Conservation (phyloP, 1,284 basidiomycete genomes). For the Sanghuangporus sanghuang region DNA sequence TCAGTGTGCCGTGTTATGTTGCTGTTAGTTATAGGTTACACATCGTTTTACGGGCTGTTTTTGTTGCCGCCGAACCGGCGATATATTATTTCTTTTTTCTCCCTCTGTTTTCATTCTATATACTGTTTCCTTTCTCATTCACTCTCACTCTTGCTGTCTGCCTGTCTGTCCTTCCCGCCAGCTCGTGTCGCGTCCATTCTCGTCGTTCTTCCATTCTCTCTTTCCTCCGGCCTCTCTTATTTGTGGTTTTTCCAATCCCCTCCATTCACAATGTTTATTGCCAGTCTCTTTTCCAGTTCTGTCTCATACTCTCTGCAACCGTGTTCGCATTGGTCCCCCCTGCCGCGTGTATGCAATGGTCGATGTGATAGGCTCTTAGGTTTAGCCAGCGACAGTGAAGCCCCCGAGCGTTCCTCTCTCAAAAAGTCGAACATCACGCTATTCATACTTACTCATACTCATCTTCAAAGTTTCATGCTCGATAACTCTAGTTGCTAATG, state of each 20-base stretch:
- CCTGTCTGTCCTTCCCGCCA: not conserved
- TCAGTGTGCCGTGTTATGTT: not conserved
- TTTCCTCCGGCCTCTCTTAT: constrained; percentile 18
- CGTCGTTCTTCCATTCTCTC: constrained; percentile 7
- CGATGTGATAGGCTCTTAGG: too few relatives aligned
- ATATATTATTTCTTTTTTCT: constrained; percentile 17
- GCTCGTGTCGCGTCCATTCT: not conserved
- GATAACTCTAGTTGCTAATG: too few relatives aligned
- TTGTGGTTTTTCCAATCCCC: not conserved
- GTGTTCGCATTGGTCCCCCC: too few relatives aligned
- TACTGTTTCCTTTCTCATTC: constrained; percentile 15
- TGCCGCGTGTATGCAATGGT: too few relatives aligned
- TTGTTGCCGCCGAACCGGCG: constrained; percentile 3
- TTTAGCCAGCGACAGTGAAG: too few relatives aligned
- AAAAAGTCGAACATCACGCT: too few relatives aligned
- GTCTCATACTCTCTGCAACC: not conserved
- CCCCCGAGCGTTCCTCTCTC: too few relatives aligned
- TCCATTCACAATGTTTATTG: not conserved
- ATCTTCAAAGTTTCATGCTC: too few relatives aligned
- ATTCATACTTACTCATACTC: too few relatives aligned
- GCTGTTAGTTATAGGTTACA: constrained; percentile 3
- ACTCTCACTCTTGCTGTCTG: constrained; percentile 16
- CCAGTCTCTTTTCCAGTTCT: not conserved
- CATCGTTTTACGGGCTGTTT: constrained; percentile 6
- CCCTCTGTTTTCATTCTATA: not conserved